These are phyloP conservation scores for Blastomyces gilchristii DNA, from an alignment of 2,329 filamentous ascomycete species.

Conservation along the genomic window DNA sequence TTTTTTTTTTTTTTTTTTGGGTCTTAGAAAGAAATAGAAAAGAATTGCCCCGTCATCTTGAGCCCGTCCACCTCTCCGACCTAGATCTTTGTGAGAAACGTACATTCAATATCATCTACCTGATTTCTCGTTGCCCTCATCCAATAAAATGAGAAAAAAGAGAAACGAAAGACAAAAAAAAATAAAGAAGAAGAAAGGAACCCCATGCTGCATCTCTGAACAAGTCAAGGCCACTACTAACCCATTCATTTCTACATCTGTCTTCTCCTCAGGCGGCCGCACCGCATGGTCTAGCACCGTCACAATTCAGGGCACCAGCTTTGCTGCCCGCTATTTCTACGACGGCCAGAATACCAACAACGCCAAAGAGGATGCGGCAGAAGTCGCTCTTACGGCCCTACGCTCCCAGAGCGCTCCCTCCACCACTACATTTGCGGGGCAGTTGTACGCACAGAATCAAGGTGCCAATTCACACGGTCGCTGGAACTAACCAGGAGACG, in stretches of 20 bases:
- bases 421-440: background rate
- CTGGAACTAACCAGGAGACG: background rate
- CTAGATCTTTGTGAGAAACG: background rate
- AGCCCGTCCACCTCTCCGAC: background rate
- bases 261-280: slow-evolving; percentile 55
- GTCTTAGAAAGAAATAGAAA: background rate
- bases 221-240: slow-evolving; percentile 1
- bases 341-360: slow-evolving; percentile 81
- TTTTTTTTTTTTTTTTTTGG: too few species aligned
- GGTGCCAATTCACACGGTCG: background rate
- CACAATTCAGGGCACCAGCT: slow-evolving; percentile 53
- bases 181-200: background rate
- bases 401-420: background rate
- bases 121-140: background rate
- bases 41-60: background rate
- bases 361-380: slow-evolving; percentile 82
- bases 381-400: slow-evolving; percentile 49
- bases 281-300: slow-evolving; percentile 85
- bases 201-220: slow-evolving; percentile 14
- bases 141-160: background rate
- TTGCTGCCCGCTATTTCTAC: slow-evolving; percentile 79
- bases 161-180: background rate
- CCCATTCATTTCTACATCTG: slow-evolving; percentile 18
- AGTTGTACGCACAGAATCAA: slow-evolving; percentile 3
- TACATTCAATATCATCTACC: background rate